Evolutionary conservation across 2,329 filamentous ascomycete species (phyloP), one percentile per base, ranked within the genome.

Genomic region (Xylariaceae sp.): DNA sequence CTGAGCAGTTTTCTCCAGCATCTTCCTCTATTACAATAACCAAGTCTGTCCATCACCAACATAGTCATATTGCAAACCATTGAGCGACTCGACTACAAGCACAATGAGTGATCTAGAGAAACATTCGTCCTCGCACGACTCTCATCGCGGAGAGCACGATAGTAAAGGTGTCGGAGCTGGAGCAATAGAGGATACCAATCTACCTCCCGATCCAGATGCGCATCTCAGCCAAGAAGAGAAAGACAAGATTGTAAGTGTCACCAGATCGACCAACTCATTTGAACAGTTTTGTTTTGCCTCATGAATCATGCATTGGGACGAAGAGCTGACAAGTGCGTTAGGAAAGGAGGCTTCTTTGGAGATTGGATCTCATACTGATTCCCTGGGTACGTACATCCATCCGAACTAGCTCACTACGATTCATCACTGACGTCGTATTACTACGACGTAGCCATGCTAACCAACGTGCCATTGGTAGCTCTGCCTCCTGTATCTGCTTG

Each of bases 211-310:
- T 61, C 83, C 83, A 0, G 84, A 87, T 65, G 81, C 78, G 21
- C 78, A 80, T 8, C 70, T 85, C 44, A 81, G 73, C 47, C 77
- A 78, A 3, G 81, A 82, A 57, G 82, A 86, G 61, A 77, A 72
- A 55, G 79, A 78, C 18, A 74, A 72, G 41, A 79, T 81, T 61
- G 83, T 86, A 72, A 53, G 76, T 43, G 26, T 24, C 3, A 30
- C 20, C 40, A n/a, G 9, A n/a, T 21, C 24, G 6, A 26, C n/a
- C 21, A 8, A 2, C 21, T 9, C n/a, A 20, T 26, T 16, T 9
- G 21, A 32, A 27, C 16, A 15, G 32, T 33, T 48, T 44, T 43
- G 15, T 15, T 11, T 24, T 45, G 26, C 40, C 21, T 21, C 10
- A 16, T 40, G 20, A 2, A 18, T 13, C 32, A 26, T 36, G 40